Base-by-base conservation (phyloP, 495 filamentous ascomycete species). In the Mytilinidion resinicola region DNA sequence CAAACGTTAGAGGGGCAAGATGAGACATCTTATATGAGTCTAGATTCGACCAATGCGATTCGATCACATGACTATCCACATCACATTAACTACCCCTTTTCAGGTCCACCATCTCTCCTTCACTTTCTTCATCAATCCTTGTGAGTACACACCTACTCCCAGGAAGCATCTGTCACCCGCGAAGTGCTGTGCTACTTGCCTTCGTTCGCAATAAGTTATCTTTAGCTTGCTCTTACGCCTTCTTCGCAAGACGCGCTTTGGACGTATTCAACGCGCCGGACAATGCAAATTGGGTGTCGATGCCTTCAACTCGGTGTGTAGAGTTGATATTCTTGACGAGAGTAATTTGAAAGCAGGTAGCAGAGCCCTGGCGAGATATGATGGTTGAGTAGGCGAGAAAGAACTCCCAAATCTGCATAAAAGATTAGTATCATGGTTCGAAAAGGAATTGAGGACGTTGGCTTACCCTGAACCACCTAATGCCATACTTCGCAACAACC, bases 321-420 rank as follows among this genome's bases (percentile, higher is more conserved):
- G 89, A 89, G 79, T 98, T 98, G 77, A 96, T 81, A 75, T 97
- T 98, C 87, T 98, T 98, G 73, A 96, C 89, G 50, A 95, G 74
- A 15, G 83, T 87, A 71, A 98, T 91, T 78, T 97, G 95, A 78
- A 87, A 98, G 82, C 95, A 97, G 43, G 91, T 91, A 50, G 93
- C 95, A 64, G 79, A 80, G 58, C 93, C 93, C 75, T 98, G 93
- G 66, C 93, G 86, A 33, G 92, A 91, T 70, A 86, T 84, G 74
- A 98, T 97, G 67, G 90, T 96, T 3, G 90, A 90, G 67, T 83
- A 87, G 52, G 95, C 90, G 62, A 98, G 85, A 85, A 98, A 98
- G 79, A 84, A 96, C 71, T 97, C 92, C 93, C 93, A 98, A 72
- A 97, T 95, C 91, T 96, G 55, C 59, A 30, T 30, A 6, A 30